Evolutionary conservation across 2,329 filamentous ascomycete genomes (phyloP), one percentile per base, ranked within the genome.

Genomic region (Paramyrothecium roridum): DNA sequence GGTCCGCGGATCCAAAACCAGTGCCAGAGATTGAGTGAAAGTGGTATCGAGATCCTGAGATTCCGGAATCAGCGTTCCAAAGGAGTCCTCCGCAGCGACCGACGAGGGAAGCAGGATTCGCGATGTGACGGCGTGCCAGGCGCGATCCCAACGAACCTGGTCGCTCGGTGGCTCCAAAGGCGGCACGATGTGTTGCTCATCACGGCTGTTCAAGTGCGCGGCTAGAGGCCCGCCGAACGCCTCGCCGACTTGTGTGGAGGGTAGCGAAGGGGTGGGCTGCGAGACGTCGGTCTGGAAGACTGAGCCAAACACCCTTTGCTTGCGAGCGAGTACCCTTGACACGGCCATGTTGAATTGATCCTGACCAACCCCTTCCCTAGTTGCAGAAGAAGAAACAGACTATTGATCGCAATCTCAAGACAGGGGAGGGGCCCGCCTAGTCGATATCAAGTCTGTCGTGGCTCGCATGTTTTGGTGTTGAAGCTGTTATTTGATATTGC

Each of bases 121-220:
- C 30, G 80, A 76, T 17, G 84, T 87, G 57, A 87, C 83, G 26
- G 76, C 71, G 64, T 85, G 81, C 85, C 85, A 88, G 56, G 84
- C 82, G 58, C 80, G 74, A 64, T 87, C 83, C 76, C 80, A 86
- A 59, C 76, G 76, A 53, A 78, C 74, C 69, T 86, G 84, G 59
- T 85, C 78, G 57, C 73, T 70, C 34, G 66, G 61, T 26, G 63
- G 63, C 56, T 61, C 59, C 53, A 57, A 59, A 54, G 57, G 55
- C 48, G 64, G 56, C 60, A 59, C 56, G 52, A 56, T 52, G 57
- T 59, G 63, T 49, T 54, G 60, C 21, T 56, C n/a, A 12, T 16
- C 26, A 19, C 16, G 17, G 30, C 3, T 30, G 17, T 19, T 33
- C 8, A 33, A 13, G 23, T 23, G 48, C 30, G 61, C 60, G 51